Conservation (phyloP, 441 rosid species). For the Viola pubescens region DNA sequence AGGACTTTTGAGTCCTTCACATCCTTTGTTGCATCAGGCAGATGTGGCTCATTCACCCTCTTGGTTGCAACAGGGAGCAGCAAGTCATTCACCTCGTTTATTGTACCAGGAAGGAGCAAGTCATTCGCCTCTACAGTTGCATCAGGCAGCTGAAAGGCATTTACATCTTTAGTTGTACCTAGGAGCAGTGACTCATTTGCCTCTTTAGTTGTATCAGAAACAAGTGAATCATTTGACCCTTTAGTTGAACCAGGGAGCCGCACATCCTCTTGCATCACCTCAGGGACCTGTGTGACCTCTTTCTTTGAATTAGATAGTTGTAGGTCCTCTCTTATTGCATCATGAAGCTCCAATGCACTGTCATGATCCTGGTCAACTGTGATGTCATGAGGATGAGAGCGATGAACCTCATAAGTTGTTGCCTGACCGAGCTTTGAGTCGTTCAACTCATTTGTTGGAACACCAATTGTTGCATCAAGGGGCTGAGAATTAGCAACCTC, state of each 20-base stretch:
- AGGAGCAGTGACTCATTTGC: conserved; percentile 4
- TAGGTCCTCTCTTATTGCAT: conserved; percentile 1
- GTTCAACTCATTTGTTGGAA: conserved; percentile 10
- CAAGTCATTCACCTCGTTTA: not conserved
- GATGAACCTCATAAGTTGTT: conserved; percentile 8
- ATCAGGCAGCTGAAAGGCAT: conserved; percentile 4
- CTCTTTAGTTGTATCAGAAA: conserved; percentile 10
- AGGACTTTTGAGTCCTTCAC: too few species aligned
- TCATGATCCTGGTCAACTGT: not conserved
- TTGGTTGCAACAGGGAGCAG: too few species aligned
- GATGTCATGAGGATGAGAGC: conserved; percentile 4
- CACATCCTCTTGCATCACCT: not conserved
- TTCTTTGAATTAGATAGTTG: not conserved
- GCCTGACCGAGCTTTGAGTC: conserved; percentile 11
- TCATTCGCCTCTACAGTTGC: not conserved
- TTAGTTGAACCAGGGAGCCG: conserved; percentile 9
- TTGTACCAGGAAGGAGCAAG: not conserved
- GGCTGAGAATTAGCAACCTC: conserved; percentile 30
- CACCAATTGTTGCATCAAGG: conserved; percentile 4
- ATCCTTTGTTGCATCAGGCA: too few species aligned
- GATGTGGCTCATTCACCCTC: too few species aligned
- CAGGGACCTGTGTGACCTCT: too few species aligned
- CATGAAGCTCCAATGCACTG: conserved; percentile 3
- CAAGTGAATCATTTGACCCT: conserved; percentile 1
- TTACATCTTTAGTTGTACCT: conserved; percentile 4